Evolutionary conservation across 2,329 filamentous ascomycete species (phyloP), one percentile per base, ranked within the genome.

Genomic region (Clonostachys rosea): DNA sequence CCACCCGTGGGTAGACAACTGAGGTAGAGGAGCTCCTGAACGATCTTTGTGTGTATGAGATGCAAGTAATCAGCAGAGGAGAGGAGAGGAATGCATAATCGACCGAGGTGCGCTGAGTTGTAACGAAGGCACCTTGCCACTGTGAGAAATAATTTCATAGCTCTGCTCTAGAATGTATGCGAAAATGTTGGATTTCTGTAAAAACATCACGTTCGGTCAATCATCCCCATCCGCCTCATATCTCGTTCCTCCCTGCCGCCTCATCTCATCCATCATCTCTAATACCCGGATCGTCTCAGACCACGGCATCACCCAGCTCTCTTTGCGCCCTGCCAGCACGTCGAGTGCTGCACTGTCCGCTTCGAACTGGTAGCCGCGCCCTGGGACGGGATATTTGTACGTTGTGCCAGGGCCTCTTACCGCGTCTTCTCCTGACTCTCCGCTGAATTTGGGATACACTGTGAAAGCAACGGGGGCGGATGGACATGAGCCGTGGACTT

Each of bases 201-300:
- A 30, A 10, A 9, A 30, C 24, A 30, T 7, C 24, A 8, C 7
- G 24, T 9, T 30, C 24, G 9, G 24, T 30, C 24, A 30, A 30
- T 30, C 24, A 33, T 39, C 30, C 34, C 53, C 48, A 24, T 65
- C 60, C 20, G 62, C 56, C 3, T 62, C 62, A 40, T 61, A 65
- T 18, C 43, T 51, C 0, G 59, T 53, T 0, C 60, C 62, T 0
- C 61, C 62, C n/a, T 66, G 63, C 12, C 52, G 54, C 36, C 73
- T 56, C 8, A 74, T 62, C 48, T 73, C 67, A 49, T 78, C 74
- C 66, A 77, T 63, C 16, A 75, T 62, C 46, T 68, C 65, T 62
- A 77, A 60, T 0, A 75, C 62, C 0, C 67, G 61, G 12, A 76
- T 47, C 0, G 72, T 76, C 57, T 76, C 72, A 0, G 60, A 54